Evolutionary conservation across 768 basidiomycete species (phyloP), one percentile per base, ranked within the genome.

Genomic region (Leccinum boreale): DNA sequence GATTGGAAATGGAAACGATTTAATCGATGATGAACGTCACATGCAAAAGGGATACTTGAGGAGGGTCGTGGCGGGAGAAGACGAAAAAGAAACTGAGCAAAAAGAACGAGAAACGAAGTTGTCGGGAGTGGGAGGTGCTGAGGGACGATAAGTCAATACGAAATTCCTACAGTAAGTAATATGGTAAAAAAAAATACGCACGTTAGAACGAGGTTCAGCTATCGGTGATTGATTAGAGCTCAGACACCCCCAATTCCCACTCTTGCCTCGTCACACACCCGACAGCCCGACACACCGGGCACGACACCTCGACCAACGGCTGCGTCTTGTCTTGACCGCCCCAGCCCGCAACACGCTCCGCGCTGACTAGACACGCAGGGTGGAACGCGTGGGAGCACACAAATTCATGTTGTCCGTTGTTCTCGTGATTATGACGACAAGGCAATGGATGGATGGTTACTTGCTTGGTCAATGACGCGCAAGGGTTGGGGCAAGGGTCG

Each of bases 301-400:
- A 92, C 17, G 82, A 81, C n/a, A 90, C 87, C 67, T 87, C 83
- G 0, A 90, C 83, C 21, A 67, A 65, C 14, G 67, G 70, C 23
- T 67, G 70, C 47, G 75, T 70, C 54, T 68, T 71, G 33, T 74
- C 78, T 53, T 81, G 78, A 12, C 75, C 79, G 23, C 85, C 86
- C 74, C 80, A 81, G n/a, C 85, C 76, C 12, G 86, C 81, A 15
- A 77, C 85, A 59, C 83, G 84, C 77, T 75, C 89, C 58, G 79
- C 85, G 72, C 68, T 80, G 49, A 92, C 89, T 42, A 92, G 66
- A 71, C 90, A 92, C 55, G 82, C 70, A 9, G 83, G 79, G 65
- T 92, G 90, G 78, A 92, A 92, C 47, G 65, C 74, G 71, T 92
- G 90, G 35, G 67, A 58, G 64, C 90, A 92, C 53, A 82, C 75